Percentiles rank a stretch among this genome's conserved stretches.
Conservation (phyloP, 192 early-diverging fungal genomes). For the Linnemannia schmuckeri region DNA sequence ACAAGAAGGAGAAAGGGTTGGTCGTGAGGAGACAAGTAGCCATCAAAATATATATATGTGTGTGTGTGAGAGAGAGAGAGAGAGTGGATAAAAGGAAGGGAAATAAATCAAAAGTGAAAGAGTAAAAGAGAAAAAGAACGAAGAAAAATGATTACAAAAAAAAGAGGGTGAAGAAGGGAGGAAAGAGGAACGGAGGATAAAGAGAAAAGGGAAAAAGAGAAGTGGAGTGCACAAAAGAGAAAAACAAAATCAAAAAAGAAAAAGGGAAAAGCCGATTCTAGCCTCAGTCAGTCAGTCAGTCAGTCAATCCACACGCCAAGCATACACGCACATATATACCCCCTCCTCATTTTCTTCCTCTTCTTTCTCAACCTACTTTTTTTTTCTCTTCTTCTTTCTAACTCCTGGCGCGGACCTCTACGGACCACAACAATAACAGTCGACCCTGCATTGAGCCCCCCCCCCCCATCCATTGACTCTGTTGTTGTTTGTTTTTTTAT, state of each 20-base stretch:
- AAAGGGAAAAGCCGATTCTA: not conserved
- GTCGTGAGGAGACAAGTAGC: not conserved
- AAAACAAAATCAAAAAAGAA: not conserved
- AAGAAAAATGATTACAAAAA: too few relatives aligned
- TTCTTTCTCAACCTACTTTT: not conserved
- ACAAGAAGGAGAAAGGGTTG: not conserved
- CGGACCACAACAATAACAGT: not conserved
- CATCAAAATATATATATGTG: not conserved
- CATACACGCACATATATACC: not conserved
- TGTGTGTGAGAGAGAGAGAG: too few relatives aligned
- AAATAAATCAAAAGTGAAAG: too few relatives aligned
- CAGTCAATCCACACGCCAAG: not conserved
- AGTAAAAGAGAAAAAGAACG: too few relatives aligned
- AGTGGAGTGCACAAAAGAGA: not conserved
- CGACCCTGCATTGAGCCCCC: slow-evolving; percentile 1
- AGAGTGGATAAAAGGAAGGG: too few relatives aligned
- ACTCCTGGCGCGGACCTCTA: not conserved
- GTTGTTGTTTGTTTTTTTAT: not conserved
- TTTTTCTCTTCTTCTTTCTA: not conserved
- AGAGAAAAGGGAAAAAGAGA: not conserved
- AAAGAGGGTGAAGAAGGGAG: not conserved
- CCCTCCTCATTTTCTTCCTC: not conserved
- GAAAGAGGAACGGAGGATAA: not conserved
- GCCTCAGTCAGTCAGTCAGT: not conserved
- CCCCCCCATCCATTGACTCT: not conserved